These are phyloP conservation scores for Allium sativum DNA, from an alignment of 106 monocot species.

Conservation along the genomic window DNA sequence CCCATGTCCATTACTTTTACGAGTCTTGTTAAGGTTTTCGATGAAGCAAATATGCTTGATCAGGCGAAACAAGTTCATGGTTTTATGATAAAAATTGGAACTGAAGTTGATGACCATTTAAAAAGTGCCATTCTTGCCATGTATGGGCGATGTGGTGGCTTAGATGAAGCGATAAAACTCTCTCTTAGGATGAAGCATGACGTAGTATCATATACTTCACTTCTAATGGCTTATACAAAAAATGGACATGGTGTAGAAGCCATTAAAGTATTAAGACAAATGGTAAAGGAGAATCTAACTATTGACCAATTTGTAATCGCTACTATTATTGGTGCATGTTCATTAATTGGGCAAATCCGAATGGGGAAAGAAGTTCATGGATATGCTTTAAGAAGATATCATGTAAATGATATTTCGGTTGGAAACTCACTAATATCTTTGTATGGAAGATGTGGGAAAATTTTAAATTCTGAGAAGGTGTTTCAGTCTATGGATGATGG, in stretches of 20 bases:
- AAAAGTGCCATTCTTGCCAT: constrained; percentile 38
- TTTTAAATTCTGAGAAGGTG: constrained; percentile 28
- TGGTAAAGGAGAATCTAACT: constrained; percentile 19
- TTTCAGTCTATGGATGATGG: constrained; percentile 26
- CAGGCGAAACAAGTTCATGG: constrained; percentile 51
- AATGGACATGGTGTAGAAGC: constrained; percentile 36
- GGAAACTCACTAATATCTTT: constrained; percentile 40
- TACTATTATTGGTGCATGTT: constrained; percentile 27
- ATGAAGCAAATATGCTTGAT: constrained; percentile 22
- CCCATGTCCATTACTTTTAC: constrained; percentile 42
- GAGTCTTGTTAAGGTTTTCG: constrained; percentile 47
- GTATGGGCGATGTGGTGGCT: constrained; percentile 54
- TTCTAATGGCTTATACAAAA: constrained; percentile 36
- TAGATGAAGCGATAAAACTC: constrained; percentile 37
- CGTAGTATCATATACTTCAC: constrained; percentile 43
- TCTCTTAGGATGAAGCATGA: constrained; percentile 19
- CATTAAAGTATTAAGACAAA: constrained; percentile 27
- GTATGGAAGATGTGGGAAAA: constrained; percentile 41
- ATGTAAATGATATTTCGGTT: constrained; percentile 24
- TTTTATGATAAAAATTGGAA: constrained; percentile 38
- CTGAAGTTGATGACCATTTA: constrained; percentile 35
- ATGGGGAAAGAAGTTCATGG: constrained; percentile 50
- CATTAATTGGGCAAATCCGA: constrained; percentile 10
- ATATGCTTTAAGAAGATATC: constrained; percentile 32
- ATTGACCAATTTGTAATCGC: constrained; percentile 37